Percentiles rank a stretch among this genome's conserved stretches.
Conservation (phyloP, 176 grass and related monocot species). For the Cenchrus purpureus region DNA sequence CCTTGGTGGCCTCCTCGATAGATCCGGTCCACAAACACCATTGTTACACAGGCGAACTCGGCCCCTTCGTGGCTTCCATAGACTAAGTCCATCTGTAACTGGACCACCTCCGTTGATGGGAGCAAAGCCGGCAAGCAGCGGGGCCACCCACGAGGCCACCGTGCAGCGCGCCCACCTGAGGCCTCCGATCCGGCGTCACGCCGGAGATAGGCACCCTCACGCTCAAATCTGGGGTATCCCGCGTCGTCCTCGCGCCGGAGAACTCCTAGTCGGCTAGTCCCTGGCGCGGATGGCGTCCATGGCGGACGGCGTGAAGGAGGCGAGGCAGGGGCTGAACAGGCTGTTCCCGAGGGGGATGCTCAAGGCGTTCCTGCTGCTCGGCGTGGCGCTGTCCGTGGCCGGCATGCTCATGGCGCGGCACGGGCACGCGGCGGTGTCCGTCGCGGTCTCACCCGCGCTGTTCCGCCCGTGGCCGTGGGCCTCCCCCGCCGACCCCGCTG, state of each 20-base stretch:
- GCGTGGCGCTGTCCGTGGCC: conserved; percentile 62
- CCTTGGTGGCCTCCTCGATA: background rate
- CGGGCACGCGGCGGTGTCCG: conserved; percentile 39
- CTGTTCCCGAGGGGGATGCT: conserved; percentile 55
- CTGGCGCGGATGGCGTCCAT: conserved; percentile 67
- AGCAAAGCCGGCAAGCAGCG: background rate
- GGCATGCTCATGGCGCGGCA: conserved; percentile 78
- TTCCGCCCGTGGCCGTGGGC: conserved; percentile 64
- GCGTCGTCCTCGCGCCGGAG: background rate
- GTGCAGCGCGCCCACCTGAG: background rate
- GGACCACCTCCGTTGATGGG: conserved; percentile 9
- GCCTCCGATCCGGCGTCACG: conserved; percentile 30
- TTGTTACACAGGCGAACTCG: background rate
- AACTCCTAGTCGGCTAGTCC: background rate
- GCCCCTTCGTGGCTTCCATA: background rate
- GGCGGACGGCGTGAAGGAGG: conserved; percentile 71
- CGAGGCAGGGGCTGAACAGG: conserved; percentile 52
- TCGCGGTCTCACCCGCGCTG: conserved; percentile 42
- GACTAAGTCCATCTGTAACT: background rate
- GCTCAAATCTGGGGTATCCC: conserved; percentile 40
- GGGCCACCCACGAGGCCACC: background rate
- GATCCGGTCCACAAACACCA: background rate
- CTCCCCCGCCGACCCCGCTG: background rate
- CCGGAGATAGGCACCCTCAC: conserved; percentile 17
- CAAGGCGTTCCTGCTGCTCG: conserved; percentile 73